These are phyloP conservation scores for Martiniozyma abietophila DNA, from an alignment of 805 yeast genomes.

Conservation along the genomic window DNA sequence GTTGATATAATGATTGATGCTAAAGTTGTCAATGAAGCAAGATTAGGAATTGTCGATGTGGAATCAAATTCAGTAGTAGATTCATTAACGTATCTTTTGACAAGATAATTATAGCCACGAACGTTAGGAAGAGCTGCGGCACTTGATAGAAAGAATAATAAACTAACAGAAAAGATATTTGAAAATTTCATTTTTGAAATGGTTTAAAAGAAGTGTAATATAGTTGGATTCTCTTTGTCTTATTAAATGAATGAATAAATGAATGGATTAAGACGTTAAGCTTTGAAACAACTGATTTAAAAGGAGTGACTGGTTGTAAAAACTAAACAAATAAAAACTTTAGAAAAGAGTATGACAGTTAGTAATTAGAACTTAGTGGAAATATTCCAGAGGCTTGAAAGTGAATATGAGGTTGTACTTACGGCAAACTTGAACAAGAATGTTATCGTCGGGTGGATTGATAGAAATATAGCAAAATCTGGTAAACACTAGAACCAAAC, in stretches of 20 bases:
- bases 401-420: no score
- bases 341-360: no score
- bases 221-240: no score
- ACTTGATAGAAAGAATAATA: conserved; percentile 14
- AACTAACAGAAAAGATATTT: conserved; percentile 9
- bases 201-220: no score
- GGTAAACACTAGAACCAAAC: no score
- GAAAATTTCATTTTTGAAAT: conserved; percentile 13
- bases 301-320: conserved; percentile 10
- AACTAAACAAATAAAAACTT: no score
- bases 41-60: neutral
- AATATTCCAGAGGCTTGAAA: no score
- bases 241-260: conserved; percentile 4
- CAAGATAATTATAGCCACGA: conserved; percentile 11
- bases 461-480: no score
- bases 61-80: conserved; percentile 8
- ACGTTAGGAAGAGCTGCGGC: conserved; percentile 10
- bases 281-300: neutral
- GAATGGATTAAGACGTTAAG: neutral
- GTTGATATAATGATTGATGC: conserved; percentile 2
- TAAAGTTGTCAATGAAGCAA: neutral
- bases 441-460: no score
- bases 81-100: conserved; percentile 20
- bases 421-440: no score
- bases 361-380: no score